Base-by-base conservation (phyloP, 257 asterid genomes). In the Voacanga thouarsii region DNA sequence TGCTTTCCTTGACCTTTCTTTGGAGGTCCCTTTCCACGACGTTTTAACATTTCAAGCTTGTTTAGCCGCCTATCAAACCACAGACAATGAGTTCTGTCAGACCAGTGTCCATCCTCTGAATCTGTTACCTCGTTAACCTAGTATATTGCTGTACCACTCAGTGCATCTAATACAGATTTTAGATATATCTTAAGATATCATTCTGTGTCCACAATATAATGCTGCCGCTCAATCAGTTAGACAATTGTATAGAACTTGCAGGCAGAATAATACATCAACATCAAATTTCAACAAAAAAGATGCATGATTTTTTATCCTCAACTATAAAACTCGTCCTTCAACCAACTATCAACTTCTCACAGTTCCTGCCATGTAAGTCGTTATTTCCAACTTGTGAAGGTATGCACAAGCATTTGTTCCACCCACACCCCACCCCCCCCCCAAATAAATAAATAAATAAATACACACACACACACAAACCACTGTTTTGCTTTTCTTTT, bases 1-100 rank as follows among this genome's bases (percentile, higher is more conserved):
- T 90, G 94, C 88, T 89, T 94, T 77, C 97, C 97, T 79, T 94
- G 94, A 39, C 97, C 98, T 82, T 94, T 91, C 96, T 91, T 92
- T 41, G 97, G 97, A 5, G 96, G 97, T 67, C 97, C 98, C 85
- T 94, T 94, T 37, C 92, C 93, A 72, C 93, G 94, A 75, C 98
- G 97, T 85, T 91, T 94, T 80, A 91, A 80, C 97, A 88, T 90
- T 84, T 94, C 95, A 78, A 94, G 92, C 87, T 78, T 90, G 83
- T 77, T 84, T 80, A 94, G 63, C 60, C 97, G 95, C 92, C 96
- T 92, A 88, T 67, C 23, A 56, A 75, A 75, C 30, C 83, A 57
- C 26, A 81, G 80, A 72, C 76, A 72, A 49, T 75, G 47, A 30
- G 37, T 6, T 50, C 44, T 39, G 44, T 74, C 44, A 61, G 53